phyloP scores from a whole-genome alignment of 1,284 basidiomycete species.

The Heterobasidion irregulare region DNA sequence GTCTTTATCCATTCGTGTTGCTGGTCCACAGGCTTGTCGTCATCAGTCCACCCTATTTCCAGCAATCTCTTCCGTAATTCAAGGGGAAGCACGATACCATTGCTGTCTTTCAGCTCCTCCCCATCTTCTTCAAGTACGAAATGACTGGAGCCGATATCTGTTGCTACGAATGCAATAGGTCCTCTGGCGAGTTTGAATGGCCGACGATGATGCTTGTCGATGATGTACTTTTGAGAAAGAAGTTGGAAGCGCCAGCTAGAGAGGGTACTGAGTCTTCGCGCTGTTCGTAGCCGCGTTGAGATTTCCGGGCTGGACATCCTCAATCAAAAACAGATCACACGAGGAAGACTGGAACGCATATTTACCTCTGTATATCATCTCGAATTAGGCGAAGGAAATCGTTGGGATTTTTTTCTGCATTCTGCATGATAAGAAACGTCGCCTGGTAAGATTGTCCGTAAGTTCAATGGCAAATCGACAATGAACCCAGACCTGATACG shows the following conservation, averaged over 20 bases:
- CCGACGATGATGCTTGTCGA: constrained; percentile 47
- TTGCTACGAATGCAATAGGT: constrained; percentile 59
- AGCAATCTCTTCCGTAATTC: constrained; percentile 56
- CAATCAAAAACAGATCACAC: not conserved
- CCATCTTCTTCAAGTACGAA: constrained; percentile 47
- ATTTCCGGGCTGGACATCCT: constrained; percentile 32
- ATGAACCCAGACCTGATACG: constrained; percentile 13
- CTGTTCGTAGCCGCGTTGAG: constrained; percentile 35
- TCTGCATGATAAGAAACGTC: constrained; percentile 64
- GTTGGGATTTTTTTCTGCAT: constrained; percentile 49
- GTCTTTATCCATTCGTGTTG: constrained; percentile 49
- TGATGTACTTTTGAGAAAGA: constrained; percentile 46
- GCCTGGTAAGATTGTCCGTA: constrained; percentile 28
- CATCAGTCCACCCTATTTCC: constrained; percentile 66
- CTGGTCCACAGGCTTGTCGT: constrained; percentile 44
- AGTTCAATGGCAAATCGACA: not conserved
- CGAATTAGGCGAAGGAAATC: constrained; percentile 42
- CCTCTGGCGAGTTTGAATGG: constrained; percentile 61
- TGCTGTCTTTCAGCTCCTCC: constrained; percentile 37
- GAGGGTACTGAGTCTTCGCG: constrained; percentile 44
- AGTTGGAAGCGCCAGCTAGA: constrained; percentile 62
- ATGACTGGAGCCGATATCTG: constrained; percentile 55
- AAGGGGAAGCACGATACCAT: constrained; percentile 38
- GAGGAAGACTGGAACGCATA: constrained; percentile 3
- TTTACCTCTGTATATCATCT: constrained; percentile 46